Base-by-base conservation (phyloP, 441 rosid genomes). In the Theobroma grandiflorum region DNA sequence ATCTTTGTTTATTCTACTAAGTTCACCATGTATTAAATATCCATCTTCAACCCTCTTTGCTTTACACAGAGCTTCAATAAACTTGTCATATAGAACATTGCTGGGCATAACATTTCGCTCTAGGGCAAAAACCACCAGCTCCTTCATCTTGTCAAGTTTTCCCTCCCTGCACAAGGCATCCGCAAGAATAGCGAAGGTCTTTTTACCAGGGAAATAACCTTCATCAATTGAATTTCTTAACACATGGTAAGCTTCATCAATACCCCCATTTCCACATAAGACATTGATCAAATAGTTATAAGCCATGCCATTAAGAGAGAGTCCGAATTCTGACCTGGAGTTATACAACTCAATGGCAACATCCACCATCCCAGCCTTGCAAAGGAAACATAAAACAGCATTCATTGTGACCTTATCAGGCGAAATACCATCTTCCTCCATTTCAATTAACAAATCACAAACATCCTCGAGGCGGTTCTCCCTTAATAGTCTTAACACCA, bases 361-460 rank as follows among this genome's bases (percentile, higher is more conserved):
- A 72, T 91, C 93, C 64, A 90, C 92, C 91, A 90, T 89, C 53
- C 99, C 98, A 10, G 91, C 92, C 82, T 96, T 96, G 80, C 98
- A 92, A 80, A 95, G 90, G 88, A 91, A 96, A 80, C 98, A 91
- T 53, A 96, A 85, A 43, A 90, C 87, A 65, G 92, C 90, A 77
- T 88, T 89, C 89, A 95, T 87, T 0, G 98, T 92, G 55, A 81
- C 78, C 82, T 75, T 80, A 78, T 94, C 89, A 72, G 98, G 94
- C 5, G 77, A 79, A 80, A 94, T 82, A 40, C 83, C 84, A 67
- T 74, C 76, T 38, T 89, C 91, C 79, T 86, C 87, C 98, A 94
- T 96, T 82, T 92, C 96, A 66, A 84, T 77, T 64, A 97, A 76
- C 82, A 97, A 70, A 85, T 93, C 91, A 79, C 79, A 88, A 33